Percentiles rank a stretch among this genome's conserved stretches.
Conservation (phyloP, 345 rosid genomes). For the Balakata baccata region DNA sequence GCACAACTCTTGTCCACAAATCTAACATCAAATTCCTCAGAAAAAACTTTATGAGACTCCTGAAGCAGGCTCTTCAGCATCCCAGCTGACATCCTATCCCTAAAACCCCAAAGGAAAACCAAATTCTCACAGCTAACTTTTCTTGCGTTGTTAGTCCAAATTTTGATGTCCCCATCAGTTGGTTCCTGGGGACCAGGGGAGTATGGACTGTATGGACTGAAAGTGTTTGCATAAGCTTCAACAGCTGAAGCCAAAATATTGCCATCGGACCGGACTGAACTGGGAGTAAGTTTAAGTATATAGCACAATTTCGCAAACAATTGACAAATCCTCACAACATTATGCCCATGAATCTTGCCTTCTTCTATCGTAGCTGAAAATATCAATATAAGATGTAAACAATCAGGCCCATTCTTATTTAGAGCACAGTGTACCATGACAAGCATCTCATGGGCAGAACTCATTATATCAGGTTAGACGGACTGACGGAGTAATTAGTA, state of each 20-base stretch:
- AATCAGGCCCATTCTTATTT: constrained; percentile 13
- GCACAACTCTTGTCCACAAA: constrained; percentile 71
- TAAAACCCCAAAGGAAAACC: constrained; percentile 80
- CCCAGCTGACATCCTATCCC: constrained; percentile 44
- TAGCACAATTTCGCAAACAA: constrained; percentile 65
- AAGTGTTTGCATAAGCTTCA: constrained; percentile 34
- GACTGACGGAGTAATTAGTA: not conserved
- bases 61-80: constrained; percentile 57
- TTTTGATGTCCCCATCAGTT: constrained; percentile 43
- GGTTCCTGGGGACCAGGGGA: constrained; percentile 25
- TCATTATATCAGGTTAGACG: not conserved
- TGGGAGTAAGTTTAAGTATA: constrained; percentile 45
- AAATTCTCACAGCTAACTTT: constrained; percentile 58
- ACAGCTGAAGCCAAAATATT: constrained; percentile 30
- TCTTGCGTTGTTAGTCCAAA: constrained; percentile 53
- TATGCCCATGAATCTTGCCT: constrained; percentile 56
- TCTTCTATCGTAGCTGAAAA: constrained; percentile 38
- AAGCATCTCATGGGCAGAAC: not conserved
- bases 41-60: constrained; percentile 48
- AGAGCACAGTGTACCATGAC: not conserved
- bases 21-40: constrained; percentile 49
- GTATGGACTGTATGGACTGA: constrained; percentile 33
- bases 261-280: constrained; percentile 24
- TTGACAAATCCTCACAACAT: constrained; percentile 57
- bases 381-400: not conserved